Conservation (phyloP, 805 yeast species). For the Candida boidinii region DNA sequence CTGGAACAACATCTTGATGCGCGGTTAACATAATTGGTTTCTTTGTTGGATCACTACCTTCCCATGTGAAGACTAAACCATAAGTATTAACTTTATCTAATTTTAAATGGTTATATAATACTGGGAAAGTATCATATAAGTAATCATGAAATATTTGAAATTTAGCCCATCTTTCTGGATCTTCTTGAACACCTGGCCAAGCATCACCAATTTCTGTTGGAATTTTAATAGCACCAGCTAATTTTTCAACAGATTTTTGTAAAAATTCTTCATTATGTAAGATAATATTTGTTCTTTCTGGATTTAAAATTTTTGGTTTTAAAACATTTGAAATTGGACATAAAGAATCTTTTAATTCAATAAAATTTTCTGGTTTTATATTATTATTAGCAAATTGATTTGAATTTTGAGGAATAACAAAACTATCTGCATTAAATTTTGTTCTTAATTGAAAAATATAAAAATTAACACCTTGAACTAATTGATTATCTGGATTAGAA, state of each 20-base stretch:
- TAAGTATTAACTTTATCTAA: constrained; percentile 51
- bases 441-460: no score
- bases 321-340: no score
- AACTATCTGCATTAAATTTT: no score
- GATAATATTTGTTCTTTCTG: no score
- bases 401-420: no score
- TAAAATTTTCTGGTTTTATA: no score
- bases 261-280: constrained; percentile 25
- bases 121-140: constrained; percentile 1
- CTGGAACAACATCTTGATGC: constrained; percentile 79
- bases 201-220: constrained; percentile 36
- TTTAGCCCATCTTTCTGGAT: constrained; percentile 35
- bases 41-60: constrained; percentile 39
- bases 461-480: no score
- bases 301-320: no score
- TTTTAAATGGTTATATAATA: constrained; percentile 19
- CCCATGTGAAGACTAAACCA: constrained; percentile 57
- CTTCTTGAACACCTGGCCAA: constrained; percentile 26
- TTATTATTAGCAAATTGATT: no score
- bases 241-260: constrained; percentile 28
- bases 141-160: constrained; percentile 15
- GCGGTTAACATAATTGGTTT: constrained; percentile 68
- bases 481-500: no score
- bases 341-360: no score
- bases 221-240: constrained; percentile 42